phyloP scores from a whole-genome alignment of 2,329 filamentous ascomycete genomes.

The Colletotrichum navitas region DNA sequence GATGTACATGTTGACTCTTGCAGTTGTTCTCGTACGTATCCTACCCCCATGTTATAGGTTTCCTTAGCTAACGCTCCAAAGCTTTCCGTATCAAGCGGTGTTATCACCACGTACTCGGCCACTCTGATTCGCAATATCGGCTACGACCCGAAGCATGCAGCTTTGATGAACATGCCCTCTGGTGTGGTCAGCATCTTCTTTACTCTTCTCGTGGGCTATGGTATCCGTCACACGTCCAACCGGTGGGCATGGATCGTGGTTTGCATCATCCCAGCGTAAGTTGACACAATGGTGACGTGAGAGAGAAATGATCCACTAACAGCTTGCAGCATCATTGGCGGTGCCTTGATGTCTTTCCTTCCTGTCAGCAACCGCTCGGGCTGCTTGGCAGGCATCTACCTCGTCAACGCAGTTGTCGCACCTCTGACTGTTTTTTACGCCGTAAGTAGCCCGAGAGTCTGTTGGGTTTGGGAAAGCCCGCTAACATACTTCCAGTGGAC shows the following conservation, averaged over 20 bases:
- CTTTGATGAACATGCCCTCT: slow-evolving; percentile 68
- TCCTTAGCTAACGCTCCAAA: slow-evolving; percentile 36
- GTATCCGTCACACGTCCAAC: slow-evolving; percentile 60
- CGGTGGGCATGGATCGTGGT: slow-evolving; percentile 64
- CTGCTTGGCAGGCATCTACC: slow-evolving; percentile 62
- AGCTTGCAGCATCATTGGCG: slow-evolving; percentile 57
- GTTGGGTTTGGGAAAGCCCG: not conserved
- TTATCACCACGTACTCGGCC: slow-evolving; percentile 67
- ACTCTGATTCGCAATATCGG: slow-evolving; percentile 64
- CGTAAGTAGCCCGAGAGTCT: slow-evolving; percentile 46
- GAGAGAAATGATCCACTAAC: slow-evolving; percentile 9
- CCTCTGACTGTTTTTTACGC: slow-evolving; percentile 61
- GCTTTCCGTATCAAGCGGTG: slow-evolving; percentile 65
- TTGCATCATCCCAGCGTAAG: slow-evolving; percentile 62
- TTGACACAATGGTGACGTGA: slow-evolving; percentile 8
- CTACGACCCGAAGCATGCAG: slow-evolving; percentile 58
- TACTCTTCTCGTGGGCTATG: slow-evolving; percentile 61
- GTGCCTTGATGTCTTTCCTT: slow-evolving; percentile 66
- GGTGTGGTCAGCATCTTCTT: slow-evolving; percentile 66
- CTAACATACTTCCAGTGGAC: slow-evolving; percentile 54
- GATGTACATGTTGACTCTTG: slow-evolving; percentile 62
- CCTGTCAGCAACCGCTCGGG: slow-evolving; percentile 60
- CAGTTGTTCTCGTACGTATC: slow-evolving; percentile 60
- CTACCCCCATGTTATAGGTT: not conserved
- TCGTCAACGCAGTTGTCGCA: slow-evolving; percentile 63